Conservation (phyloP, 306 rosid species). For the Cicer bijugum region DNA sequence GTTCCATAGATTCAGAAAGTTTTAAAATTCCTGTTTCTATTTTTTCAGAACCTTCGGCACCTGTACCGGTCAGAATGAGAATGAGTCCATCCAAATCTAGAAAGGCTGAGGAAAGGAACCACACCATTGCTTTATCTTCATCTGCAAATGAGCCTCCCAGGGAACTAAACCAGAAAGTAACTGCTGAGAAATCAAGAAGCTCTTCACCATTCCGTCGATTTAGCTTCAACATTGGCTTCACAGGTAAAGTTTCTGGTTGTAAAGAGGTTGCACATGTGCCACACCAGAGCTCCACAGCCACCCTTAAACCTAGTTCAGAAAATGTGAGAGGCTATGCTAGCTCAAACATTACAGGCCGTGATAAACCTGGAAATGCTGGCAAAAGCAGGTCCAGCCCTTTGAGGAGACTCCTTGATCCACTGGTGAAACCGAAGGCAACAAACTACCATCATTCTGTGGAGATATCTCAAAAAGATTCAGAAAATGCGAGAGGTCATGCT, state of each 20-base stretch:
- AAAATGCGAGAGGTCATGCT: conserved; percentile 48
- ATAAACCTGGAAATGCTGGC: conserved; percentile 54
- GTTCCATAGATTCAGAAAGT: conserved; percentile 43
- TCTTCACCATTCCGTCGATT: conserved; percentile 82
- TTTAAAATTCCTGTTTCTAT: conserved; percentile 48
- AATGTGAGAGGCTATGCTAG: conserved; percentile 49
- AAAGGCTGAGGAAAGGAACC: conserved; percentile 52
- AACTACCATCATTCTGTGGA: conserved; percentile 52
- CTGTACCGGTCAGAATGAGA: conserved; percentile 47
- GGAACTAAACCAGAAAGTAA: conserved; percentile 55
- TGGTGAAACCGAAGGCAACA: conserved; percentile 69
- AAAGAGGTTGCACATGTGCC: conserved; percentile 59
- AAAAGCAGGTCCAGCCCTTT: conserved; percentile 86
- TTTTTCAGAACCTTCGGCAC: conserved; percentile 46
- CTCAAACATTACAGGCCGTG: conserved; percentile 56
- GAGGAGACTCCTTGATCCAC: conserved; percentile 80
- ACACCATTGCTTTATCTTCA: conserved; percentile 42
- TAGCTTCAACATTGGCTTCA: conserved; percentile 60
- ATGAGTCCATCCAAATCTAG: conserved; percentile 60
- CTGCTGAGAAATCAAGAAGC: conserved; percentile 69
- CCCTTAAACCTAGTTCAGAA: conserved; percentile 52
- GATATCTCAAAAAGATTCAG: conserved; percentile 53
- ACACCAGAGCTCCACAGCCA: conserved; percentile 50
- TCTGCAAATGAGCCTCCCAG: conserved; percentile 48
- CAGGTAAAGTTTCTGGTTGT: conserved; percentile 61